Conservation (phyloP, 441 rosid genomes). For the Melastoma candidum region DNA sequence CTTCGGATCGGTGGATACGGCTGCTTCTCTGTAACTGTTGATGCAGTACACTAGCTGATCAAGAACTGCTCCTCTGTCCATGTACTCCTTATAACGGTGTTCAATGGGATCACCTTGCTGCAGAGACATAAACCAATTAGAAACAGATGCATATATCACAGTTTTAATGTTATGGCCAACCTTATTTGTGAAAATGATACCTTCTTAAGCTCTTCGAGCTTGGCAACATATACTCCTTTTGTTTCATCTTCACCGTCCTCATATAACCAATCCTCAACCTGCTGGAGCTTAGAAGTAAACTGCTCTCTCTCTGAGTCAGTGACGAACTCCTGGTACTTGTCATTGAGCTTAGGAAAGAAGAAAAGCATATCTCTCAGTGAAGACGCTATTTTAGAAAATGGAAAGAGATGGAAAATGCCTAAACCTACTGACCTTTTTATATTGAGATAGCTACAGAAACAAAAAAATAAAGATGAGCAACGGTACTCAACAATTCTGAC, state of each 20-base stretch:
- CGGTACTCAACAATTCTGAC: conserved; percentile 19
- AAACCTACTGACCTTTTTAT: no score
- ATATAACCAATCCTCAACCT: conserved; percentile 90
- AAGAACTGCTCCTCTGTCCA: conserved; percentile 60
- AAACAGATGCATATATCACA: not conserved
- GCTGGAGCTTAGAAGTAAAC: conserved; percentile 54
- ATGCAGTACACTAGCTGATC: conserved; percentile 67
- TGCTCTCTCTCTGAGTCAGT: conserved; percentile 59
- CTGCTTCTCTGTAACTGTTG: conserved; percentile 86
- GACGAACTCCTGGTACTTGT: conserved; percentile 73
- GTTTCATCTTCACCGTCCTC: conserved; percentile 99
- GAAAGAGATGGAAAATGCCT: no score
- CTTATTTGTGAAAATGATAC: conserved; percentile 20
- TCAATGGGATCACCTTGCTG: conserved; percentile 94
- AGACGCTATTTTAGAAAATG: not conserved
- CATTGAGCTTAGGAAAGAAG: conserved; percentile 45
- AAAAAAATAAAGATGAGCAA: not conserved
- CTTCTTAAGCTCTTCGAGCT: conserved; percentile 92
- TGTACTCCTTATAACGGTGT: conserved; percentile 59
- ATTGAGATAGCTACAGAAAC: not conserved
- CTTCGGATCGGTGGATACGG: conserved; percentile 70
- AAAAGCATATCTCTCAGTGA: conserved; percentile 8
- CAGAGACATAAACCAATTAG: not conserved
- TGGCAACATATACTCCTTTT: conserved; percentile 87
- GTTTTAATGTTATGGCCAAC: no score